Conservation (phyloP, 2,329 filamentous ascomycete genomes). For the Clonostachys rhizophaga region DNA sequence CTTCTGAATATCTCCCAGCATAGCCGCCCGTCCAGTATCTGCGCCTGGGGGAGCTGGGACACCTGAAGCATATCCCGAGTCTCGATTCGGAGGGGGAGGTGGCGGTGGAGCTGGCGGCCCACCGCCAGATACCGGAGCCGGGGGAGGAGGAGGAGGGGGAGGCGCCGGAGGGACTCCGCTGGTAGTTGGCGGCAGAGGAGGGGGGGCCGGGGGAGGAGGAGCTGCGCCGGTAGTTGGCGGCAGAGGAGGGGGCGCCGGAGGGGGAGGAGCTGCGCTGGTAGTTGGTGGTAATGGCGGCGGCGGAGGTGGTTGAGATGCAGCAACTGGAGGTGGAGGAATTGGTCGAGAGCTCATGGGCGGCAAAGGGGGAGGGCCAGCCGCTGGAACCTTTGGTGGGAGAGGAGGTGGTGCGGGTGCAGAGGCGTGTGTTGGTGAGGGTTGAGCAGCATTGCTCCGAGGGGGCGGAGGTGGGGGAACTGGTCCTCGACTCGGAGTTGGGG, state of each 20-base stretch:
- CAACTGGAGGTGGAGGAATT: conserved; percentile 45
- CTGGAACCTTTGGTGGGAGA: conserved; percentile 42
- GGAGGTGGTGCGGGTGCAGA: conserved; percentile 32
- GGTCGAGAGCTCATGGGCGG: conserved; percentile 48
- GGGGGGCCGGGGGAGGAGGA: conserved; percentile 33
- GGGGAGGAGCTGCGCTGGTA: conserved; percentile 19
- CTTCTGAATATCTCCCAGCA: conserved; percentile 69
- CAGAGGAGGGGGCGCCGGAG: conserved; percentile 20
- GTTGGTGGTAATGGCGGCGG: conserved; percentile 7
- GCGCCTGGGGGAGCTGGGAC: conserved; percentile 39
- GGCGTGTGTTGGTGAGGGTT: conserved; percentile 14
- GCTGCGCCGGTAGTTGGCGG: conserved; percentile 8
- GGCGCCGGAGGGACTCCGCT: conserved; percentile 6
- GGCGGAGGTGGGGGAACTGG: conserved; percentile 71
- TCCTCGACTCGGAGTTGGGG: conserved; percentile 69
- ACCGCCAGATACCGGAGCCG: conserved; percentile 22
- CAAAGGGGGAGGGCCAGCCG: conserved; percentile 37
- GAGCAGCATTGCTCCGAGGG: conserved; percentile 24
- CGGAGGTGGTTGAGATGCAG: conserved; percentile 28
- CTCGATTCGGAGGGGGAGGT: conserved; percentile 50
- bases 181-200: conserved; percentile 31
- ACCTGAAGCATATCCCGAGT: conserved; percentile 52
- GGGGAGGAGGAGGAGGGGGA: conserved; percentile 39
- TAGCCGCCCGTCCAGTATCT: conserved; percentile 47
- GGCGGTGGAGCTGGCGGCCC: conserved; percentile 20